Evolutionary conservation across 2,329 filamentous ascomycete genomes (phyloP).

Genomic region (Phaeophleospora eucalypticola): DNA sequence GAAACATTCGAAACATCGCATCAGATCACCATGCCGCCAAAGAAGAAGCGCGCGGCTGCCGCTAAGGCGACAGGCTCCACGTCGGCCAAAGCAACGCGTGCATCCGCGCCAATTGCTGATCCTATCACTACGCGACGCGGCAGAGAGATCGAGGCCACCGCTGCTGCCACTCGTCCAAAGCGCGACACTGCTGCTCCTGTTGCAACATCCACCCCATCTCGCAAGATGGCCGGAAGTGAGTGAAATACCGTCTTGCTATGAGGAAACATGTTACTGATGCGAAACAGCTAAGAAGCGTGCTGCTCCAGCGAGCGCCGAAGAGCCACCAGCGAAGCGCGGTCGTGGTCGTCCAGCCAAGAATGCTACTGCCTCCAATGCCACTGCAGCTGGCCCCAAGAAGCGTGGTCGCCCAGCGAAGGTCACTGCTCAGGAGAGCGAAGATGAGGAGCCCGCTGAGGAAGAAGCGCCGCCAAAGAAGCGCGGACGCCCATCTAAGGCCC

Average conservation of each 20-base stretch:
- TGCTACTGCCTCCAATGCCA: conserved; percentile 2
- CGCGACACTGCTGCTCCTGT: conserved; percentile 10
- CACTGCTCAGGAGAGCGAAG: conserved; percentile 3
- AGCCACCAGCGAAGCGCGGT: conserved; percentile 12
- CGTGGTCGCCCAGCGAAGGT: conserved; percentile 13
- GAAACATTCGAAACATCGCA: no score
- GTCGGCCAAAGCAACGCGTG: conserved; percentile 2
- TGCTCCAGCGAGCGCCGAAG: not conserved
- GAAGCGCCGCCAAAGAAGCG: conserved; percentile 24
- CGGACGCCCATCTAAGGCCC: conserved; percentile 26
- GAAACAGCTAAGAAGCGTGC: not conserved
- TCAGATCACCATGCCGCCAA: conserved; percentile 23
- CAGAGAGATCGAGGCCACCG: conserved; percentile 27
- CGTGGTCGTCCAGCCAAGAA: conserved; percentile 11
- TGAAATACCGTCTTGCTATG: not conserved
- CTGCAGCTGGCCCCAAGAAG: conserved; percentile 13
- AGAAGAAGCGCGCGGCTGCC: conserved; percentile 15
- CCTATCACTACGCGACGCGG: conserved; percentile 23
- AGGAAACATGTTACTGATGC: not conserved
- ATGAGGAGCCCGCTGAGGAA: conserved; percentile 4
- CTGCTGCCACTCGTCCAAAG: conserved; percentile 24
- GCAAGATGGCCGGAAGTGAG: not conserved
- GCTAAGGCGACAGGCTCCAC: conserved; percentile 8
- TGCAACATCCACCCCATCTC: not conserved
- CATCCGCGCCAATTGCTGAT: conserved; percentile 8